Conservation (phyloP, 176 grass and related monocot genomes). For the Hyparrhenia diplandra region DNA sequence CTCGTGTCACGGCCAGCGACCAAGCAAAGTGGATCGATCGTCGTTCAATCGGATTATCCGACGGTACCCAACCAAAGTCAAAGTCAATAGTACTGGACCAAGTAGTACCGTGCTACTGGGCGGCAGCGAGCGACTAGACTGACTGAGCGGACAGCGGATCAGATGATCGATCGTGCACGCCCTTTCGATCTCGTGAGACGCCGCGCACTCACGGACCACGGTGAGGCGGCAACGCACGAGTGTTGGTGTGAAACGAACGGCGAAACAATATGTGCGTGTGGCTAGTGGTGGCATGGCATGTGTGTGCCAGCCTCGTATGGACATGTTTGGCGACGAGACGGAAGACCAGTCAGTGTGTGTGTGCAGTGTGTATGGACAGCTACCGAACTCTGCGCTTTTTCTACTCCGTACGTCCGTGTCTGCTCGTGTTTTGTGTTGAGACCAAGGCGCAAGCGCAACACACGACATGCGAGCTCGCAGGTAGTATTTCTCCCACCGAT, state of each 20-base stretch:
- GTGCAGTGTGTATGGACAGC: neutral
- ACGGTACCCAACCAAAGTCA: neutral
- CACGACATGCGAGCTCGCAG: neutral
- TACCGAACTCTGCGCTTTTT: neutral
- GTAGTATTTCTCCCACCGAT: neutral
- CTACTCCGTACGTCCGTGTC: neutral
- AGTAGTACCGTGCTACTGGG: neutral
- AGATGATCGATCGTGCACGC: no score
- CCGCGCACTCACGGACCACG: no score
- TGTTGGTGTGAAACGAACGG: neutral
- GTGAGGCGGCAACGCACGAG: neutral
- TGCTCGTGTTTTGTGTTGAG: neutral
- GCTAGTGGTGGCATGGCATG: neutral
- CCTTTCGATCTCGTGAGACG: no score
- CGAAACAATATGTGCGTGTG: neutral
- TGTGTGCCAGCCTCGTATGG: neutral
- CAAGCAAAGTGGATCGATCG: neutral
- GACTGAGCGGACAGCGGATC: no score
- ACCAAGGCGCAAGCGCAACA: neutral
- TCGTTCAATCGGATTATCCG: neutral
- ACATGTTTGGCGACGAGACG: neutral
- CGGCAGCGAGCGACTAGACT: neutral
- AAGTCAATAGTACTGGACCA: neutral
- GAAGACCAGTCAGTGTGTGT: neutral
- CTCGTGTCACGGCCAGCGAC: neutral